Percentiles rank a stretch among this genome's conserved stretches.
phyloP scores from a whole-genome alignment of 2,329 filamentous ascomycete genomes.

The Colletotrichum paranaense region DNA sequence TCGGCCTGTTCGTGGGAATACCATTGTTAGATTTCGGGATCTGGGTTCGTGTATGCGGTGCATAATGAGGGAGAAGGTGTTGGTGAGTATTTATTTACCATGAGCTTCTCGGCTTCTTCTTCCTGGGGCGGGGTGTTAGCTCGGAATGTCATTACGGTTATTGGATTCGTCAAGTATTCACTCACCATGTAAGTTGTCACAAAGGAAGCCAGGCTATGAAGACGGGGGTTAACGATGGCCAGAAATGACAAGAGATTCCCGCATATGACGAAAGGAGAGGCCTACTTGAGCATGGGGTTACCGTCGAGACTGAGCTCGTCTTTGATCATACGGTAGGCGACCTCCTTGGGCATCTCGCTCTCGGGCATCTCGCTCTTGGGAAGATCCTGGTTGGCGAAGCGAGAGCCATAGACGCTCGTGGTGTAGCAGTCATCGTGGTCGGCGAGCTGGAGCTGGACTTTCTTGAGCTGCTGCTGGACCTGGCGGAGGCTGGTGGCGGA shows the following conservation, averaged over 20 bases:
- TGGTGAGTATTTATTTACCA: conserved; percentile 58
- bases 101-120: conserved; percentile 95
- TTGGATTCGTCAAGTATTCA: conserved; percentile 4
- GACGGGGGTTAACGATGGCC: neutral
- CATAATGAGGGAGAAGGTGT: neutral
- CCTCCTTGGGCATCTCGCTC: conserved; percentile 86
- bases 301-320: conserved; percentile 93
- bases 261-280: conserved; percentile 11
- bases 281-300: conserved; percentile 86
- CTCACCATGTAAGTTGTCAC: conserved; percentile 95
- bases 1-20: conserved; percentile 58
- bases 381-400: conserved; percentile 83
- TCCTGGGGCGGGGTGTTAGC: conserved; percentile 64
- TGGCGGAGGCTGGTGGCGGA: conserved; percentile 7
- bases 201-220: conserved; percentile 82
- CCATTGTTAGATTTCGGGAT: neutral
- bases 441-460: conserved; percentile 52
- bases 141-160: neutral
- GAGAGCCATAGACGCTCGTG: conserved; percentile 88
- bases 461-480: conserved; percentile 28
- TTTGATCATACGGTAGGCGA: conserved; percentile 98
- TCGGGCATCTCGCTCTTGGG: conserved; percentile 90
- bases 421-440: conserved; percentile 71
- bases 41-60: neutral
- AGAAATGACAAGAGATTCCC: neutral